phyloP scores from a whole-genome alignment of 495 filamentous ascomycete genomes.

The Penicillium ochrochloron region DNA sequence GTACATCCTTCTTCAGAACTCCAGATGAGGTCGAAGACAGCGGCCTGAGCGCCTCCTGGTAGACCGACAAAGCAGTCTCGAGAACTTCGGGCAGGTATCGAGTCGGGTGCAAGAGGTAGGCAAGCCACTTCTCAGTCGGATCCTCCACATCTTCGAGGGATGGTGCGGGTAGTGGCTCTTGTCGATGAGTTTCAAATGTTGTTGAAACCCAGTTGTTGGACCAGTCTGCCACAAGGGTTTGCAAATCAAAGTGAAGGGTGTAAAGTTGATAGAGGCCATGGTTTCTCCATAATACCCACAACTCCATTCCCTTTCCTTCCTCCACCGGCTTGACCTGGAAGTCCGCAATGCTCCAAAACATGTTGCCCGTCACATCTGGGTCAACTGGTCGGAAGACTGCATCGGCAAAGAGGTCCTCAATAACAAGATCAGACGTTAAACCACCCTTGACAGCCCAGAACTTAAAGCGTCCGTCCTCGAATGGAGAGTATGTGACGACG shows the following conservation, averaged over 20 bases:
- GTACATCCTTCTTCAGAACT: conserved; percentile 49
- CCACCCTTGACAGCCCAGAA: conserved; percentile 82
- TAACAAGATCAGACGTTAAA: conserved; percentile 61
- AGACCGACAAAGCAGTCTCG: conserved; percentile 80
- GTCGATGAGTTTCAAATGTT: conserved; percentile 62
- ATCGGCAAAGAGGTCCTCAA: conserved; percentile 72
- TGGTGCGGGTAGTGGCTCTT: conserved; percentile 55
- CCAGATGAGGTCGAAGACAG: conserved; percentile 37
- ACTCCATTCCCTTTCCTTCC: conserved; percentile 59
- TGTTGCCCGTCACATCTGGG: conserved; percentile 69
- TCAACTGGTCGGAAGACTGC: conserved; percentile 66
- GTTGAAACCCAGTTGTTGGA: conserved; percentile 72
- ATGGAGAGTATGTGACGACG: conserved; percentile 83
- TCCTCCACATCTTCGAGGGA: conserved; percentile 65
- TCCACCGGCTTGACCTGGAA: conserved; percentile 68
- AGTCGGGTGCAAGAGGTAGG: conserved; percentile 79
- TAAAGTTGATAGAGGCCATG: conserved; percentile 78
- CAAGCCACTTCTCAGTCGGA: conserved; percentile 52
- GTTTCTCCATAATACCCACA: conserved; percentile 91
- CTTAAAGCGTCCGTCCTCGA: conserved; percentile 89
- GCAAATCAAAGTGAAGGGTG: conserved; percentile 61
- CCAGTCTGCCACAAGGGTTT: conserved; percentile 62
- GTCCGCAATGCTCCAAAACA: conserved; percentile 86
- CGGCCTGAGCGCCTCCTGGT: conserved; percentile 62
- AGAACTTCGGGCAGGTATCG: conserved; percentile 75